These are phyloP conservation scores for Kwoniella dendrophila DNA, from an alignment of 768 basidiomycete genomes.

Conservation along the genomic window DNA sequence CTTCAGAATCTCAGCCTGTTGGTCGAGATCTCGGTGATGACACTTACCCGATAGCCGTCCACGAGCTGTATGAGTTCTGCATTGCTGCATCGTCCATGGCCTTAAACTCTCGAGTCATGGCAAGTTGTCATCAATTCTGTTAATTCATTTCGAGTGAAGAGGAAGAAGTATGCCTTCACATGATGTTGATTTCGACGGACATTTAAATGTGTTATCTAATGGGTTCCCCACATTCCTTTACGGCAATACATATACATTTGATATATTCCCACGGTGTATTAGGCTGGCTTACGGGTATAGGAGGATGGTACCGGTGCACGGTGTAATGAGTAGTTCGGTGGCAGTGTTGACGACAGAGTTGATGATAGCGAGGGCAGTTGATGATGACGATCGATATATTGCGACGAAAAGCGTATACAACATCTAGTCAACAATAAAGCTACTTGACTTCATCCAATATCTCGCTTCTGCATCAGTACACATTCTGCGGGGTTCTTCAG, in stretches of 20 bases:
- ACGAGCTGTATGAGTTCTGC: constrained; percentile 8
- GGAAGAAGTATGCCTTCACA: no score
- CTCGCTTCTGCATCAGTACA: no score
- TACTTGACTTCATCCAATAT: no score
- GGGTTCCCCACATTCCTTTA: neutral
- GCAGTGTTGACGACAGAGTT: neutral
- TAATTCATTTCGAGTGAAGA: neutral
- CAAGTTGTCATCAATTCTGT: neutral
- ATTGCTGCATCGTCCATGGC: constrained; percentile 2
- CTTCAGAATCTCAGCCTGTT: neutral
- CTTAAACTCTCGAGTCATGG: neutral
- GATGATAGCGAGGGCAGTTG: neutral
- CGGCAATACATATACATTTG: neutral
- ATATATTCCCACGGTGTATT: constrained; percentile 20
- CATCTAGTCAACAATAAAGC: no score
- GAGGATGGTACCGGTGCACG: constrained; percentile 2
- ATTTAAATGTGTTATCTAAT: no score
- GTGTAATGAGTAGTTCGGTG: constrained; percentile 1
- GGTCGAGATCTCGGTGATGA: neutral
- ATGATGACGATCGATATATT: neutral
- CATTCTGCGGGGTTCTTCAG: no score
- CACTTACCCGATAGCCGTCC: constrained; percentile 46
- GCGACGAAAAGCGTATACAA: no score
- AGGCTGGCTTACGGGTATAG: neutral
- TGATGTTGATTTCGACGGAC: no score